Evolutionary conservation across 179 eudicot species (phyloP), one percentile per base, ranked within the genome.

Genomic region (Spergularia azorica): DNA sequence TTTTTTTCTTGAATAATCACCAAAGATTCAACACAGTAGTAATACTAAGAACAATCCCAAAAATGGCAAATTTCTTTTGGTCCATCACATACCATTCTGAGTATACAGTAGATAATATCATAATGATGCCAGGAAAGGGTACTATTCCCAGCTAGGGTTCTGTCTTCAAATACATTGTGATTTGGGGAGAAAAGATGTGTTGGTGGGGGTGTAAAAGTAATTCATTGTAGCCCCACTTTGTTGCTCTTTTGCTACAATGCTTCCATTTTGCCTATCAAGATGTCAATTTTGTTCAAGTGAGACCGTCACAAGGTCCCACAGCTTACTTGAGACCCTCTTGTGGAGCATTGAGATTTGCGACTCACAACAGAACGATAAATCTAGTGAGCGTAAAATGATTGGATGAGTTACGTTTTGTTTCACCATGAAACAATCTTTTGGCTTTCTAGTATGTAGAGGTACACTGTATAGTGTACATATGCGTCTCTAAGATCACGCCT

Each of bases 51-150:
- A 50, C 58, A 75, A 70, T n/a, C 70, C 63, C 63, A 9, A 60
- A 66, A 72, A 66, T 79, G 67, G 74, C 63, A 50, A 79, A 16
- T 16, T 72, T 66, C 5, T 57, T 73, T 52, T 72, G 61, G 65
- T 56, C 55, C 64, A 17, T 72, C 36, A 6, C 36, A 6, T 32
- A 62, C 18, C 56, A 32, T 14, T 55, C 3, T 73, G 3, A 56
- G 39, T 63, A 62, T 13, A 21, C 55, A 32, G 20, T 32, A 59
- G 32, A 6, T 20, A 58, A 67, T 59, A 57, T 36, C 39, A 36
- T 36, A 46, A 21, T 68, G 26, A 59, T 78, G 82, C 16, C 73
- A 69, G 46, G 75, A 74, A 39, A 21, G 55, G 21, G 46, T 67
- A 74, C 71, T 74, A 39, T 50, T 68, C 7, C 41, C 57, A 72